Evolutionary conservation across 2,329 filamentous ascomycete species (phyloP).

Genomic region (Aureobasidium sp.): DNA sequence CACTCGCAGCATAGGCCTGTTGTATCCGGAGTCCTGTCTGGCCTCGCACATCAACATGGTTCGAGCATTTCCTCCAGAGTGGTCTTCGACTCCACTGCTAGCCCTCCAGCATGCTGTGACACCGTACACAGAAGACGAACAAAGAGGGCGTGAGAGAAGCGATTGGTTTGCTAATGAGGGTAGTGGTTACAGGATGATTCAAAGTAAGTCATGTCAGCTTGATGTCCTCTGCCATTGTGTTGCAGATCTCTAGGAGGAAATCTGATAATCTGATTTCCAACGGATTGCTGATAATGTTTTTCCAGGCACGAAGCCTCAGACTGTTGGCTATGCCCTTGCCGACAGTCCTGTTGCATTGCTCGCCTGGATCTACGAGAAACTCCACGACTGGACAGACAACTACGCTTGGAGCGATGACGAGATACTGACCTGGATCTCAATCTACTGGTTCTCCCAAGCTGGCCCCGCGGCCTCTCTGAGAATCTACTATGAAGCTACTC

Average conservation of each 20-base stretch:
- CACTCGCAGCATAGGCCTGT: slow-evolving; percentile 53
- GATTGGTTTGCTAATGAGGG: slow-evolving; percentile 54
- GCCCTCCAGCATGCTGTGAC: slow-evolving; percentile 50
- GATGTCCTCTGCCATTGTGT: not conserved
- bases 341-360: slow-evolving; percentile 65
- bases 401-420: slow-evolving; percentile 73
- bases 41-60: slow-evolving; percentile 59
- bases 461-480: slow-evolving; percentile 60
- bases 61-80: slow-evolving; percentile 44
- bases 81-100: slow-evolving; percentile 48
- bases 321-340: slow-evolving; percentile 60
- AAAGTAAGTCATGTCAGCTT: slow-evolving; percentile 31
- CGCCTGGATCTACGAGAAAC: slow-evolving; percentile 75
- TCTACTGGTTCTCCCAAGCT: slow-evolving; percentile 65
- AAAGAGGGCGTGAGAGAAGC: slow-evolving; percentile 45
- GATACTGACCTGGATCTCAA: slow-evolving; percentile 64
- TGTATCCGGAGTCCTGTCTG: slow-evolving; percentile 52
- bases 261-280: no score
- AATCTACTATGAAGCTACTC: slow-evolving; percentile 65
- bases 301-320: slow-evolving; percentile 59
- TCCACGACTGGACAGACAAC: slow-evolving; percentile 66
- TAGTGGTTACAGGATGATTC: slow-evolving; percentile 52
- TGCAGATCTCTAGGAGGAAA: no score
- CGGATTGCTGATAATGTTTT: no score
- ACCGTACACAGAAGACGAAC: slow-evolving; percentile 48